Base-by-base conservation (phyloP, 2,329 filamentous ascomycete species). In the Hortaea werneckii region DNA sequence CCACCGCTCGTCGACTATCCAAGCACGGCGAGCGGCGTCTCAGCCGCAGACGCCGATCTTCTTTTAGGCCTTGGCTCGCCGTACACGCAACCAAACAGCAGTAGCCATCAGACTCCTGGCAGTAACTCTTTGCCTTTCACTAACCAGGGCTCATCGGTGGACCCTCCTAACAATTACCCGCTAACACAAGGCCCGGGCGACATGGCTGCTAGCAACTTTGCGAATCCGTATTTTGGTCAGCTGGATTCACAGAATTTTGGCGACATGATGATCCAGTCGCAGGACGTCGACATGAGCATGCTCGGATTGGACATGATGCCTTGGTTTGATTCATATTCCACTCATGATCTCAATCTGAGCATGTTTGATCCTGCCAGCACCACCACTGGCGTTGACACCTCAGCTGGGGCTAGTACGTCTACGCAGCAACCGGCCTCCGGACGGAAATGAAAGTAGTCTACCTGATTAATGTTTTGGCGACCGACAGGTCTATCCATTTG, bases 251-350 rank as follows among this genome's bases (percentile, higher is more conserved):
- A 46, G 50, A 51, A 54, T 44, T 62, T 72, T 40, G 66, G 67
- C 4, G 67, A 72, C 47, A 82, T 88, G 66, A 80, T 84, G 50
- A 85, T 89, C 53, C 80, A 87, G 59, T 83, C 79, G 49, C 83
- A 86, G 51, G 83, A 89, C 52, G 79, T 90, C 30, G 83, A 89
- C 52, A 83, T 89, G 71, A 78, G 76, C 26, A 69, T 77, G 4
- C 66, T 88, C 12, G 80, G 79, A 1, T 76, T 79, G 11, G 82
- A 86, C 38, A 77, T 86, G 65, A 78, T 84, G 72, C 79, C 81
- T 0, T 89, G 84, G 82, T 68, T 88, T 8, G 84, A 87, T 55
- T 85, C 85, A 49, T 67, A 87, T 5, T 20, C 45, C 12, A n/a
- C 40, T 6, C 27, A 41, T 3, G 40, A 41, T 11, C n/a, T 40